These are phyloP conservation scores for Entamoeba dispar DNA, from an alignment of 208 protist genomes.

Conservation along the genomic window DNA sequence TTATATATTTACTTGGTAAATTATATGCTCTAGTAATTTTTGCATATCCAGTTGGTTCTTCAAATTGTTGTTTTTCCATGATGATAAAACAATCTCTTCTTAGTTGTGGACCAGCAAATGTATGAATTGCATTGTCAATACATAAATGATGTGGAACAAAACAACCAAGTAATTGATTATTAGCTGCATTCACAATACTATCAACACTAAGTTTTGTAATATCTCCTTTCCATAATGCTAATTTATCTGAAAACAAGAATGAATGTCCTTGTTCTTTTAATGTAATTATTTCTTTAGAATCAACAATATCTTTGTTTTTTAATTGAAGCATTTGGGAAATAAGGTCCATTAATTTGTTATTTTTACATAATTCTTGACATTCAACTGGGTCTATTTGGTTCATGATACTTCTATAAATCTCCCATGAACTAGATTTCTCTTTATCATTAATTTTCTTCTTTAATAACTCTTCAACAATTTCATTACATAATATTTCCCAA, in stretches of 20 bases:
- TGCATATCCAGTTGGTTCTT: constrained; percentile 39
- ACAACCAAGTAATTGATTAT: constrained; percentile 7
- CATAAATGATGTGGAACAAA: constrained; percentile 32
- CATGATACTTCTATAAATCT: no score
- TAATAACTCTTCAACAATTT: no score
- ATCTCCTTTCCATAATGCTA: constrained; percentile 10
- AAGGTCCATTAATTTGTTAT: no score
- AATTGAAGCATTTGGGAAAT: no score
- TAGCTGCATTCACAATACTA: constrained; percentile 17
- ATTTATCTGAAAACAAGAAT: not conserved
- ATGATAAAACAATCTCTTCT: constrained; percentile 32
- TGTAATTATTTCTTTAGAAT: no score
- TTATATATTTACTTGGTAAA: constrained; percentile 42
- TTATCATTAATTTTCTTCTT: no score
- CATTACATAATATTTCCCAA: no score
- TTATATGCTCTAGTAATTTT: constrained; percentile 46
- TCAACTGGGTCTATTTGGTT: no score
- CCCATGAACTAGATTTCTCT: no score
- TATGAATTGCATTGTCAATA: constrained; percentile 53
- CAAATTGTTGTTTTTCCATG: not conserved
- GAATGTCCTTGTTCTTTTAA: no score
- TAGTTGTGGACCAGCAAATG: constrained; percentile 41
- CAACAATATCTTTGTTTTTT: no score
- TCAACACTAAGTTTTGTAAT: constrained; percentile 8
- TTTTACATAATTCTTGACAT: no score